Evolutionary conservation across 306 rosid genomes (phyloP).

Genomic region (Ormosia emarginata): DNA sequence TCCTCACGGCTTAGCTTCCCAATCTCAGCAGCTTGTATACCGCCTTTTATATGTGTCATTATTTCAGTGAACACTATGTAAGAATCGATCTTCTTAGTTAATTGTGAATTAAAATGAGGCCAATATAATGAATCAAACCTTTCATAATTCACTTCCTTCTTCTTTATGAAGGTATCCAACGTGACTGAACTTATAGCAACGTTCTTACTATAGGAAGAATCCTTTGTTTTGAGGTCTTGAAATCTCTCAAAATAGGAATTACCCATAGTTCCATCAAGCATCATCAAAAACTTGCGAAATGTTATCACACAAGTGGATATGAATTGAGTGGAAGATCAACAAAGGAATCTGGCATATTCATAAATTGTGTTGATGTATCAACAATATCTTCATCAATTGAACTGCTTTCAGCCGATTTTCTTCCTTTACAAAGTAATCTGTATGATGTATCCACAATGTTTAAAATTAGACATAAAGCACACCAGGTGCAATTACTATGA

Average conservation of each 20-base stretch:
- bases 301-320: constrained; percentile 66
- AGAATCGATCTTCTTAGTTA: constrained; percentile 46
- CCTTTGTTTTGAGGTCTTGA: background rate
- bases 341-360: constrained; percentile 53
- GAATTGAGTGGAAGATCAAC: constrained; percentile 27
- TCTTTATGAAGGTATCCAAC: constrained; percentile 34
- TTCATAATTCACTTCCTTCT: constrained; percentile 59
- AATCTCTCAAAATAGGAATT: constrained; percentile 57
- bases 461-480: no score
- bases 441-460: background rate
- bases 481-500: no score
- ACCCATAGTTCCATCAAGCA: constrained; percentile 65
- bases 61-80: constrained; percentile 62
- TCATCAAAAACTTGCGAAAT: constrained; percentile 60
- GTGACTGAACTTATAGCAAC: constrained; percentile 23
- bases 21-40: constrained; percentile 29
- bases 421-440: constrained; percentile 37
- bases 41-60: constrained; percentile 72
- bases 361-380: constrained; percentile 27
- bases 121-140: constrained; percentile 57
- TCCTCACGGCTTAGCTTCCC: constrained; percentile 42
- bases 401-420: background rate
- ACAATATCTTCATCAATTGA: constrained; percentile 27
- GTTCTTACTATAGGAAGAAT: background rate
- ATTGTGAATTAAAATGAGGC: constrained; percentile 52